Percentiles rank a stretch among this genome's conserved stretches.
Conservation (phyloP, 805 yeast species). For the Cyberlindnera euphorbiiphila region DNA sequence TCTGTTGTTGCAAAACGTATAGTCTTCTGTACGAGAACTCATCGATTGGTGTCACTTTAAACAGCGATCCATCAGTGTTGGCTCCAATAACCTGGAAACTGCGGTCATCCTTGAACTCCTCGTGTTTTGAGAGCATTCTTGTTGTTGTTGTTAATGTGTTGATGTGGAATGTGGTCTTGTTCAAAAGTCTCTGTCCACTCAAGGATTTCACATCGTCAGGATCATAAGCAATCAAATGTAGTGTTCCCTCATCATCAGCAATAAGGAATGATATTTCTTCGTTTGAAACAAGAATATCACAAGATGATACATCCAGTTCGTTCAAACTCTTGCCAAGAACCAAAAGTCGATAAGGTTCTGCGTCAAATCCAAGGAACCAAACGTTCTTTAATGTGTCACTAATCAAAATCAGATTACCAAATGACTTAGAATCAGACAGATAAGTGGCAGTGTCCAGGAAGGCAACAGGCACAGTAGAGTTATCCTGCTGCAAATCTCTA, state of each 20-base stretch:
- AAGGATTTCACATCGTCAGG: slow-evolving; percentile 86
- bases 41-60: slow-evolving; percentile 65
- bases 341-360: slow-evolving; percentile 89
- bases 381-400: slow-evolving; percentile 80
- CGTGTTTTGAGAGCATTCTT: slow-evolving; percentile 38
- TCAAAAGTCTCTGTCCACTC: slow-evolving; percentile 72
- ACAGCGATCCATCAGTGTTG: slow-evolving; percentile 75
- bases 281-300: slow-evolving; percentile 74
- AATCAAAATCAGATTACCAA: slow-evolving; percentile 74
- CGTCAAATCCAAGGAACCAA: slow-evolving; percentile 85
- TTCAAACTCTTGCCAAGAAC: slow-evolving; percentile 70
- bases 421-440: slow-evolving; percentile 73
- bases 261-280: slow-evolving; percentile 63
- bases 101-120: slow-evolving; percentile 30
- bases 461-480: slow-evolving; percentile 87
- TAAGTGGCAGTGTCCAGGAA: slow-evolving; percentile 83
- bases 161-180: slow-evolving; percentile 64
- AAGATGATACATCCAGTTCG: slow-evolving; percentile 56
- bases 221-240: slow-evolving; percentile 80
- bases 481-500: slow-evolving; percentile 81
- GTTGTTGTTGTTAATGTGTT: slow-evolving; percentile 59
- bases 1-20: slow-evolving; percentile 82
- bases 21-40: slow-evolving; percentile 78
- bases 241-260: slow-evolving; percentile 61
- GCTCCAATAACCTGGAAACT: slow-evolving; percentile 66